A percentile compares a stretch with the other conserved stretches of the same genome.
Conservation (phyloP, 73 alveolate species). For the Paramecium bursaria region DNA sequence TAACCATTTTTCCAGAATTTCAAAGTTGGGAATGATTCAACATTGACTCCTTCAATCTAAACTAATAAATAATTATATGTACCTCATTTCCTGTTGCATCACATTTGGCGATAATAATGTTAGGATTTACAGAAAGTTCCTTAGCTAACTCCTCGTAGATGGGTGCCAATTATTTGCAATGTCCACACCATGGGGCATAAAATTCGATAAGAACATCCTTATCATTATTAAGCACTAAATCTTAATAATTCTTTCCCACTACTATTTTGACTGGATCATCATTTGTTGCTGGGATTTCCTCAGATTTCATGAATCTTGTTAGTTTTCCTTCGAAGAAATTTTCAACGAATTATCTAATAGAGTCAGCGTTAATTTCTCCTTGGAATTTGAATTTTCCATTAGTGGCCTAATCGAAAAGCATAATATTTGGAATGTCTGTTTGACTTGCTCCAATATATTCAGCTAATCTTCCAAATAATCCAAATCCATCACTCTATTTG, state of each 20-base stretch:
- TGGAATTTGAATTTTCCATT: constrained; percentile 79
- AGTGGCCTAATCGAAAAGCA: constrained; percentile 82
- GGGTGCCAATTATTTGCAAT: constrained; percentile 97
- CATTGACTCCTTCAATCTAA: constrained; percentile 72
- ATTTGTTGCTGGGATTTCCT: constrained; percentile 87
- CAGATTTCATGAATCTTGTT: constrained; percentile 85
- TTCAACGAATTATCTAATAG: constrained; percentile 73
- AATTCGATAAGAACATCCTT: constrained; percentile 94
- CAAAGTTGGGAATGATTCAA: constrained; percentile 95
- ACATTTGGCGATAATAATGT: constrained; percentile 87
- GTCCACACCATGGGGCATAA: constrained; percentile 99
- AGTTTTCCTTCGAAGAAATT: constrained; percentile 81
- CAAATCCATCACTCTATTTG: constrained; percentile 83
- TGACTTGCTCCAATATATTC: constrained; percentile 85
- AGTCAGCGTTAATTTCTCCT: constrained; percentile 78
- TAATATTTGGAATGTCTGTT: constrained; percentile 78
- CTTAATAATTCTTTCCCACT: constrained; percentile 92
- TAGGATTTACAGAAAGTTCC: constrained; percentile 76
- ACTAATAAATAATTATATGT: constrained; percentile 44
- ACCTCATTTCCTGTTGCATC: constrained; percentile 95
- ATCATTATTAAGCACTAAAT: constrained; percentile 86
- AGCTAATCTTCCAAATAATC: constrained; percentile 81
- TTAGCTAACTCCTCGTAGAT: constrained; percentile 91
- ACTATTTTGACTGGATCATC: constrained; percentile 90
- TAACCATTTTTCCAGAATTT: constrained; percentile 75